Percentiles rank a stretch among this genome's conserved stretches.
Evolutionary conservation across 108 stramenopile species (phyloP).

Genomic region (Tribonema minus): DNA sequence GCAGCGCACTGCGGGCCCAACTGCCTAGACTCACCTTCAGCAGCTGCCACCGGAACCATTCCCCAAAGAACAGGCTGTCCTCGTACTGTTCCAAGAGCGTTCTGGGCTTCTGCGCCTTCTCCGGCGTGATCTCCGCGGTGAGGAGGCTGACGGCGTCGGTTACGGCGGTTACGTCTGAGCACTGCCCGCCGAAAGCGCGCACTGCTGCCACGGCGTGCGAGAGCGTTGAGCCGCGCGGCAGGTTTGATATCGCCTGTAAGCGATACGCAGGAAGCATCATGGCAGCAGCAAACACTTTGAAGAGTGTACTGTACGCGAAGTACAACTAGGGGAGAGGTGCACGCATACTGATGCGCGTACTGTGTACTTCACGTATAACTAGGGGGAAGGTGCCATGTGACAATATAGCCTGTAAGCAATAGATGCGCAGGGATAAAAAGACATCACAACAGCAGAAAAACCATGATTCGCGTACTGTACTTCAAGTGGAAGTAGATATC

Average conservation of each 20-base stretch:
- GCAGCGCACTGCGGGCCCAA: too few relatives aligned
- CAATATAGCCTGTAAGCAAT: too few relatives aligned
- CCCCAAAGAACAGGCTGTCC: not conserved
- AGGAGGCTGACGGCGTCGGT: not conserved
- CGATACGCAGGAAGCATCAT: not conserved
- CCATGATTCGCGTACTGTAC: too few relatives aligned
- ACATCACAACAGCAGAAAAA: too few relatives aligned
- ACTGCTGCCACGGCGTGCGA: not conserved
- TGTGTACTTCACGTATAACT: too few relatives aligned
- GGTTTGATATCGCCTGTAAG: constrained; percentile 3
- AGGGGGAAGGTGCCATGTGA: too few relatives aligned
- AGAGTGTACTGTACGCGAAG: too few relatives aligned
- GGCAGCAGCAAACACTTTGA: too few relatives aligned
- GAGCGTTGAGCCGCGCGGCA: not conserved
- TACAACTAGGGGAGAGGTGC: too few relatives aligned
- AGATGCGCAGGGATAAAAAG: too few relatives aligned
- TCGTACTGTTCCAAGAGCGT: not conserved
- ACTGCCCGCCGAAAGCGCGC: not conserved
- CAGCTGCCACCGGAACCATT: constrained; percentile 28
- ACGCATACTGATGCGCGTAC: too few relatives aligned
- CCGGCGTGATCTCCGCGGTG: not conserved
- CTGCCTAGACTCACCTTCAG: constrained; percentile 6
- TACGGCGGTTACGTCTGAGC: constrained; percentile 1
- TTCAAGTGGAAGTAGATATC: too few relatives aligned
- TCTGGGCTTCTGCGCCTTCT: not conserved